phyloP scores from a whole-genome alignment of 163 green algal species.

The Trebouxiophyceae sp. region DNA sequence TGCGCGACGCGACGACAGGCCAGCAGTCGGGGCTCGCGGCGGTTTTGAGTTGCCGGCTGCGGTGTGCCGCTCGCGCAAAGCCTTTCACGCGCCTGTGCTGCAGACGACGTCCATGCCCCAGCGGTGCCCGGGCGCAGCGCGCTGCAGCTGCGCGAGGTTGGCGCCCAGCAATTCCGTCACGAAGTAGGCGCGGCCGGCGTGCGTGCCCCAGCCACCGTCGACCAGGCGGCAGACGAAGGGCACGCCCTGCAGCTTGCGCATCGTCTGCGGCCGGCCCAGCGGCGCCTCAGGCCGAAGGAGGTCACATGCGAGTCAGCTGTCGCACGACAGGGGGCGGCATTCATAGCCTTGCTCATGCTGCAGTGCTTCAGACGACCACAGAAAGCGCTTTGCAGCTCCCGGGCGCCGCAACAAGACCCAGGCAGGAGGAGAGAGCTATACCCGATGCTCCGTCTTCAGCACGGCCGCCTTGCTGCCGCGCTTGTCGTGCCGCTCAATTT shows the following conservation, averaged over 20 bases:
- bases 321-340: too few species aligned
- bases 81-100: not conserved
- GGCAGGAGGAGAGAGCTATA: not conserved
- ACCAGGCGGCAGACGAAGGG: not conserved
- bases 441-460: not conserved
- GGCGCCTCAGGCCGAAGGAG: not conserved
- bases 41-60: too few species aligned
- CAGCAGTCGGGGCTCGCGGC: too few species aligned
- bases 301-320: too few species aligned
- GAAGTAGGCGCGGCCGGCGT: constrained; percentile 43
- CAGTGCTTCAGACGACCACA: too few species aligned
- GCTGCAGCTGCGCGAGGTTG: constrained; percentile 51
- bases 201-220: constrained; percentile 2
- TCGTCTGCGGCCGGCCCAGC: not conserved
- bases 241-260: constrained; percentile 1
- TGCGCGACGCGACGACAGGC: too few species aligned
- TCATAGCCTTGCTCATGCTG: too few species aligned
- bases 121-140: constrained; percentile 5
- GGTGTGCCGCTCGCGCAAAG: too few species aligned
- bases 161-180: constrained; percentile 57
- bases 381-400: too few species aligned
- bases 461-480: not conserved
- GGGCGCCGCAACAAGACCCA: too few species aligned
- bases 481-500: not conserved
- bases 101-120: not conserved